Percentiles rank a stretch among this genome's conserved stretches.
phyloP scores from a whole-genome alignment of 2,329 filamentous ascomycete genomes.

The Aphanoascus verrucosus region DNA sequence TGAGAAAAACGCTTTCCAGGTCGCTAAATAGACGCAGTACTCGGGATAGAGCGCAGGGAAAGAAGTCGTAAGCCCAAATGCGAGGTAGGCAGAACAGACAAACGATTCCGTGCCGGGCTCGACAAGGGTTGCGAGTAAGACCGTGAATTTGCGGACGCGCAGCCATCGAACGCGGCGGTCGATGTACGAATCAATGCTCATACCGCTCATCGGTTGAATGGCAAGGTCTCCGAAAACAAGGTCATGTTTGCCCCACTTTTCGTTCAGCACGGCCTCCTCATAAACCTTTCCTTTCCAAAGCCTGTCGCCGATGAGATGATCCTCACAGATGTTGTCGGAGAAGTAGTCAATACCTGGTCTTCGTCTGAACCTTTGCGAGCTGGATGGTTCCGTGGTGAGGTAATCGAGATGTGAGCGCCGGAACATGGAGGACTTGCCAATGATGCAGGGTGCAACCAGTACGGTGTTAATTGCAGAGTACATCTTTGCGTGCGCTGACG shows the following conservation, averaged over 20 bases:
- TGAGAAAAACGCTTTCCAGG: constrained; percentile 55
- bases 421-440: constrained; percentile 99
- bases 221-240: constrained; percentile 77
- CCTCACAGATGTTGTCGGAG: constrained; percentile 92
- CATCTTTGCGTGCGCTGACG: constrained; percentile 90
- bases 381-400: constrained; percentile 49
- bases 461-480: constrained; percentile 96
- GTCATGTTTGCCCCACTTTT: constrained; percentile 61
- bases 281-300: constrained; percentile 55
- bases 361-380: constrained; percentile 31
- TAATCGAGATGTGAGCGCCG: constrained; percentile 77
- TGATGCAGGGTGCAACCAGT: constrained; percentile 77
- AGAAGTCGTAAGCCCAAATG: constrained; percentile 62
- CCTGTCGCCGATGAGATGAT: constrained; percentile 86
- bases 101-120: constrained; percentile 88
- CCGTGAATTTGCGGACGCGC: constrained; percentile 87
- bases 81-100: constrained; percentile 68
- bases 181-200: constrained; percentile 66
- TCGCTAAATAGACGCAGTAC: constrained; percentile 44
- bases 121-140: constrained; percentile 75
- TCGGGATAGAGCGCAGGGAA: constrained; percentile 50
- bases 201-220: constrained; percentile 77
- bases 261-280: constrained; percentile 28
- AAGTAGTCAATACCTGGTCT: constrained; percentile 78
- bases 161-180: constrained; percentile 80